Base-by-base conservation (phyloP, 2,329 filamentous ascomycete species). In the Pseudopyricularia cyperi region DNA sequence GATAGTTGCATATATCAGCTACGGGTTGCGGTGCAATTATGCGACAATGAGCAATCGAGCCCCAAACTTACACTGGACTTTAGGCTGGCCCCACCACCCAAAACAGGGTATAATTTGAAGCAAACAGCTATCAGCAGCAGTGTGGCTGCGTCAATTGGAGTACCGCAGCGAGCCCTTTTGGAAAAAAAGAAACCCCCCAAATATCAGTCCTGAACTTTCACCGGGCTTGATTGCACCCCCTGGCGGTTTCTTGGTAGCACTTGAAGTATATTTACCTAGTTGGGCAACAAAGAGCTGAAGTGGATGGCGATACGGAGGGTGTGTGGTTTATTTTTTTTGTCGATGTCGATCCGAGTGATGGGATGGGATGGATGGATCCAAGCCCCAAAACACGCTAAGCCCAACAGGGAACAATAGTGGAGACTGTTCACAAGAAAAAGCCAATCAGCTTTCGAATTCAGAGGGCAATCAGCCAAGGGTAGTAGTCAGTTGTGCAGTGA, bases 371-470 rank as follows among this genome's bases (percentile, higher is more conserved):
- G 39, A 44, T 42, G 17, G 37, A n/a, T 19, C 37, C 37, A 42
- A 19, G 37, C 17, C 22, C 12, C 17, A 19, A 19, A 8, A 15
- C 39, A 14, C 22, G 39, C 39, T 44, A 44, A 44, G 39, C 39
- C 39, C 22, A 44, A 44, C 24, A 4, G 12, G 39, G 39, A 7
- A 24, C 15, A 6, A 5, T 44, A 44, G 39, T 44, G 39, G 39
- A 12, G 24, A 19, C 39, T 44, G 39, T 9, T 26, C 19, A 44
- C 39, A 28, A 2, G 15, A 2, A 35, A 34, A 49, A 26, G 47
- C 47, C 47, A 49, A 49, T 49, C 47, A 49, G 47, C 47, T 49
- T n/a, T 32, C 30, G 24, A 24, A 24, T 22, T 44, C 22, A 24
- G 24, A 11, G 39, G 9, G 24, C 12, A 24, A 24, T 19, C 37